These are phyloP conservation scores for Neurospora sublineolata DNA, from an alignment of 495 filamentous ascomycete genomes.

Conservation along the genomic window DNA sequence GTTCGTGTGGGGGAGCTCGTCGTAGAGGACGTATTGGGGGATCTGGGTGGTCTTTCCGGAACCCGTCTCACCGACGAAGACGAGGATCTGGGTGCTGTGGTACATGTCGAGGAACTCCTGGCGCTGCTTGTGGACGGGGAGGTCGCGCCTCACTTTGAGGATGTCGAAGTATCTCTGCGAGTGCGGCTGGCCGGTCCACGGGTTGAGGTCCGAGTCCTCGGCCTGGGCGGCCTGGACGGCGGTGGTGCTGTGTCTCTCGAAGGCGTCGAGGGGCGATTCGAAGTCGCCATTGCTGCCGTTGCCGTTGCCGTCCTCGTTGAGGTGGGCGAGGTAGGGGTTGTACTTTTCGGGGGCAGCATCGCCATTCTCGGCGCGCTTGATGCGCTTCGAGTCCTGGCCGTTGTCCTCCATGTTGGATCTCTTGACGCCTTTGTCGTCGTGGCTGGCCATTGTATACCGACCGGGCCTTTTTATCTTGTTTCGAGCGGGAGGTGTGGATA, in stretches of 20 bases:
- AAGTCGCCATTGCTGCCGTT: conserved; percentile 26
- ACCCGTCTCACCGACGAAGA: conserved; percentile 98
- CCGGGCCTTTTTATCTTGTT: neutral
- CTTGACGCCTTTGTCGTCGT: conserved; percentile 12
- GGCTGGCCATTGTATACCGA: neutral
- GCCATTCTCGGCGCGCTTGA: conserved; percentile 24
- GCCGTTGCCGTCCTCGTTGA: conserved; percentile 45
- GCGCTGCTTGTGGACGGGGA: conserved; percentile 84
- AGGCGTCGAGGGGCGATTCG: conserved; percentile 44
- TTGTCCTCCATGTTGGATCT: conserved; percentile 21
- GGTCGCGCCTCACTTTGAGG: conserved; percentile 64
- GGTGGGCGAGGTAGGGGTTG: conserved; percentile 90
- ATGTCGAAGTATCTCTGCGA: conserved; percentile 83
- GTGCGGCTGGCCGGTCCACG: conserved; percentile 65
- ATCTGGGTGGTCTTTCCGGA: conserved; percentile 99
- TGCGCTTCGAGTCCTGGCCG: conserved; percentile 20
- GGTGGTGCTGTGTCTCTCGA: conserved; percentile 74
- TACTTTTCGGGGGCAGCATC: conserved; percentile 22
- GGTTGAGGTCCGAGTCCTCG: conserved; percentile 76
- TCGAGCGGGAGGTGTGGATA: neutral
- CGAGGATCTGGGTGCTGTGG: conserved; percentile 85
- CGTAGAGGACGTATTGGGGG: conserved; percentile 93
- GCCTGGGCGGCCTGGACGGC: conserved; percentile 56
- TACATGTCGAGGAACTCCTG: conserved; percentile 90
- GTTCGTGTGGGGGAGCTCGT: conserved; percentile 80